Evolutionary conservation across 257 asterid species (phyloP), one percentile per base, ranked within the genome.

Genomic region (Forsythia suspensa): DNA sequence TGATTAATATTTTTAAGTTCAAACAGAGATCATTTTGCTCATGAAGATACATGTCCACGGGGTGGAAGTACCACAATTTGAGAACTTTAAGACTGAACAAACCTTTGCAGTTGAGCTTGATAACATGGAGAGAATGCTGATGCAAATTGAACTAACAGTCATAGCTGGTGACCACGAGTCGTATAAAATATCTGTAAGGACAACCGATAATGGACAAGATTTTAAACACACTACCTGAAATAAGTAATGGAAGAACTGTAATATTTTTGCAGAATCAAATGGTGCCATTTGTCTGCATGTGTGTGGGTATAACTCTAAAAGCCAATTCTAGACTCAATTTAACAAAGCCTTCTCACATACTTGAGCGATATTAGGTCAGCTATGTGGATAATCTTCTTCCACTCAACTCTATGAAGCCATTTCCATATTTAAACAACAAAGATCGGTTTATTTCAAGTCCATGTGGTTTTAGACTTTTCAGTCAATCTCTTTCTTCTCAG

Each of bases 121-220:
- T 83, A 95, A 72, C 99, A 95, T 95, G 75, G 99, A 95, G 46
- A 95, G 97, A 85, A 95, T 94, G 92, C 99, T 95, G 87, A 95
- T 92, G 84, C 99, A 95, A 79, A 95, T 81, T 12, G 98, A 93
- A 87, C 99, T 92, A 20, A 95, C 97, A 78, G 98, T 95, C 99
- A 95, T 93, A 6, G 99, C 99, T 8, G 99, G 99, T 77, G 99
- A 95, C 99, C 99, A 95, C 2, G 99, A 95, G 85, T 95, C 99
- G n/a, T 95, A 95, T 68, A 95, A 75, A 72, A 95, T 95, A 86
- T 95, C 99, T 95, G 96, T 67, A 80, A 10, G 77, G 59, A 74
- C 38, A 71, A 29, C 51, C 5, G 65, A 24, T 20, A 2, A 6
- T 37, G 43, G 77, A 69, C 38, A 52, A 42, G 48, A 48, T 38